These are phyloP conservation scores for Wickerhamomyces sydowiorum DNA, from an alignment of 805 yeast species.

Conservation along the genomic window DNA sequence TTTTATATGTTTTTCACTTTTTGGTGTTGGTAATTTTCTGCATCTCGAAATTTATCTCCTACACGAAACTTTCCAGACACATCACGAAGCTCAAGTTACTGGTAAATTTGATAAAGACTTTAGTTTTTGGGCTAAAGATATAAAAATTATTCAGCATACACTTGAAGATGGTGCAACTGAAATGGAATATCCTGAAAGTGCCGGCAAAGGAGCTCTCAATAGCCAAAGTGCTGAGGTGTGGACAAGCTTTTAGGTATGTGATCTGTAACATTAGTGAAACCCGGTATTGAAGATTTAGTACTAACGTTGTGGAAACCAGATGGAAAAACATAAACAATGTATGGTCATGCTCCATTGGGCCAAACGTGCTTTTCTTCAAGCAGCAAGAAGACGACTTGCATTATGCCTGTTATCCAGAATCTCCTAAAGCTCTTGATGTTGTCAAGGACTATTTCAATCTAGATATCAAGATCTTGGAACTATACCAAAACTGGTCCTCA, in stretches of 20 bases:
- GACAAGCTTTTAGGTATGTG: constrained; percentile 62
- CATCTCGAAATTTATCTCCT: no score
- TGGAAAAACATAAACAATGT: constrained; percentile 62
- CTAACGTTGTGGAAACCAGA: constrained; percentile 20
- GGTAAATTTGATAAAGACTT: no score
- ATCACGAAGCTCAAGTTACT: background rate
- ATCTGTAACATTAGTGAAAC: background rate
- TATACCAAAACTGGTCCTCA: constrained; percentile 58
- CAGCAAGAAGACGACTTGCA: constrained; percentile 51
- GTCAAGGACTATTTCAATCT: constrained; percentile 69
- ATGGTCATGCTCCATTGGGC: constrained; percentile 62
- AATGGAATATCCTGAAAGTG: constrained; percentile 15
- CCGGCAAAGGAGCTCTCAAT: constrained; percentile 46
- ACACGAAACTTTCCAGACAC: no score
- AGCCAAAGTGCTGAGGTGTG: constrained; percentile 67
- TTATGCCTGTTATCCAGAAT: constrained; percentile 39
- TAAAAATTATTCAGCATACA: background rate
- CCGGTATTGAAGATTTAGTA: background rate
- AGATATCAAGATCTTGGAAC: constrained; percentile 41
- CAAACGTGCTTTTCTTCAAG: constrained; percentile 56
- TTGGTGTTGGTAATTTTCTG: no score
- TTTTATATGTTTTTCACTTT: background rate
- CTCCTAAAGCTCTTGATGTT: constrained; percentile 34
- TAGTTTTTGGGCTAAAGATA: constrained; percentile 1
- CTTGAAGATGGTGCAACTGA: constrained; percentile 3